Evolutionary conservation across 2,329 filamentous ascomycete species (phyloP).

Genomic region (Colletotrichum karsti): DNA sequence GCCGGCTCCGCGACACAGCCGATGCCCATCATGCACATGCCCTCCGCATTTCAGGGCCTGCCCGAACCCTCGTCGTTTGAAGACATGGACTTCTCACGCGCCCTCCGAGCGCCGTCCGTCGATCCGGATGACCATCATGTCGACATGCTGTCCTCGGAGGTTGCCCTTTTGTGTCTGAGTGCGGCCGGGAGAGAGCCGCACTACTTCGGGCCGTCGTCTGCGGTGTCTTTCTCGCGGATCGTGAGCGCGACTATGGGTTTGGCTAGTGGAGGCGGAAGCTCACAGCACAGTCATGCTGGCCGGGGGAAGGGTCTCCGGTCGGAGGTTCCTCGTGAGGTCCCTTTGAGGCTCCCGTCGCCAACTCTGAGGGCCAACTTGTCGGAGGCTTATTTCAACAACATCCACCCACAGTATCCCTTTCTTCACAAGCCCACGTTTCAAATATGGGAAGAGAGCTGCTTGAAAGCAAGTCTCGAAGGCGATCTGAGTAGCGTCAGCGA

Average conservation of each 20-base stretch:
- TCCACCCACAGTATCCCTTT: constrained; percentile 47
- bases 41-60: neutral
- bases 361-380: constrained; percentile 30
- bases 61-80: neutral
- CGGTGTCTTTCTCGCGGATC: constrained; percentile 41
- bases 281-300: constrained; percentile 13
- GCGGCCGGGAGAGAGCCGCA: constrained; percentile 44
- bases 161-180: constrained; percentile 40
- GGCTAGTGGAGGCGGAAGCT: constrained; percentile 6
- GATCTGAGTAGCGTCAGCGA: neutral
- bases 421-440: constrained; percentile 43
- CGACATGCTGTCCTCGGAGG: constrained; percentile 37
- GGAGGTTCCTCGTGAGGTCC: neutral
- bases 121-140: constrained; percentile 18
- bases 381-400: constrained; percentile 45
- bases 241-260: constrained; percentile 34
- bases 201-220: constrained; percentile 46
- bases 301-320: neutral
- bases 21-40: neutral
- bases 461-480: constrained; percentile 4
- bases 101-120: neutral
- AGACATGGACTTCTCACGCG: neutral
- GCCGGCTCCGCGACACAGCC: neutral
- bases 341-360: constrained; percentile 28
- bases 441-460: constrained; percentile 38